These are phyloP conservation scores for Sclerotinia minor DNA, from an alignment of 2,329 filamentous ascomycete genomes.

Conservation along the genomic window DNA sequence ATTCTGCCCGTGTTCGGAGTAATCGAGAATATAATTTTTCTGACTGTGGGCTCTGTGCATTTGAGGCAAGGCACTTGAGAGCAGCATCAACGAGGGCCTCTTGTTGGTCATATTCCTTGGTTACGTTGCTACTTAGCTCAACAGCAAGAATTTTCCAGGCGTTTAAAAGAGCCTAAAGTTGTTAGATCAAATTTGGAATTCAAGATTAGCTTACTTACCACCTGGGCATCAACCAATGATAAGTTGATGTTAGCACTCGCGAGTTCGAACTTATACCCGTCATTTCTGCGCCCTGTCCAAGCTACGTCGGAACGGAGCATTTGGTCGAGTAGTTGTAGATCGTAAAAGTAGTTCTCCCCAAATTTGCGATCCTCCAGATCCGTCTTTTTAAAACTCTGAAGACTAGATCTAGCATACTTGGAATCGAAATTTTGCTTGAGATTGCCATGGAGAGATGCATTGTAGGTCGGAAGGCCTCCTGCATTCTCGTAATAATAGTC, in stretches of 20 bases:
- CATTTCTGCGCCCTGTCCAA: slow-evolving; percentile 68
- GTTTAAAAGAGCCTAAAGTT: slow-evolving; percentile 68
- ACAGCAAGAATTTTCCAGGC: slow-evolving; percentile 87
- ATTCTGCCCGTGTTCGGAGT: slow-evolving; percentile 72
- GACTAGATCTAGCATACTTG: slow-evolving; percentile 70
- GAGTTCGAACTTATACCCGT: slow-evolving; percentile 81
- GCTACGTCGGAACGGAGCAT: slow-evolving; percentile 75
- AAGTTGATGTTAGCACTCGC: slow-evolving; percentile 85
- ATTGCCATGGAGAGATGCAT: slow-evolving; percentile 81
- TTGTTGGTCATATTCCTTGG: slow-evolving; percentile 33
- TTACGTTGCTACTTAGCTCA: slow-evolving; percentile 67
- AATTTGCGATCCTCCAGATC: slow-evolving; percentile 63
- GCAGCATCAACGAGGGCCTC: slow-evolving; percentile 60
- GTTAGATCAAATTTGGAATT: slow-evolving; percentile 35
- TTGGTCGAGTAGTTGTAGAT: slow-evolving; percentile 70
- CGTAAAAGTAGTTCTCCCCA: slow-evolving; percentile 81
- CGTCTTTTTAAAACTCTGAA: slow-evolving; percentile 81
- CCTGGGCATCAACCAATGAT: slow-evolving; percentile 88
- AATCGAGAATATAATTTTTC: slow-evolving; percentile 81
- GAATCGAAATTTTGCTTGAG: slow-evolving; percentile 80
- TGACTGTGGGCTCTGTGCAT: slow-evolving; percentile 69
- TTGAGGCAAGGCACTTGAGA: slow-evolving; percentile 75
- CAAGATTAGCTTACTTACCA: slow-evolving; percentile 54
- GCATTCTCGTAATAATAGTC: slow-evolving; percentile 79
- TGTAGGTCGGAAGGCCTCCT: slow-evolving; percentile 78